These are phyloP conservation scores for Paramyrothecium sp. DNA, from an alignment of 2,329 filamentous ascomycete genomes.

Conservation along the genomic window DNA sequence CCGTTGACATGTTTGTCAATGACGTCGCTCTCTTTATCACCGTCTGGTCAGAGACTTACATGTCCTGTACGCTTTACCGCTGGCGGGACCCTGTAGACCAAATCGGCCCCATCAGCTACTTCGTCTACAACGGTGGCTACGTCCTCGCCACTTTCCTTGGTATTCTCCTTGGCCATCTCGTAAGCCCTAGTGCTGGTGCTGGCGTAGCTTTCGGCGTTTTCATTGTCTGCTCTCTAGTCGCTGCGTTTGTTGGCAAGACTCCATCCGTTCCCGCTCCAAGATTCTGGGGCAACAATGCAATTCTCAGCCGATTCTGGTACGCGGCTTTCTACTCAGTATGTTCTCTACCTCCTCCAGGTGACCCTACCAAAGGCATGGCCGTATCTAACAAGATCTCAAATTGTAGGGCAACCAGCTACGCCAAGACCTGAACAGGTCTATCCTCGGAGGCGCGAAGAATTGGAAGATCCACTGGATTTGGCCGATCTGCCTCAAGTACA, in stretches of 20 bases:
- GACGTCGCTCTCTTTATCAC: constrained; percentile 50
- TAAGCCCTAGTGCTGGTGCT: constrained; percentile 38
- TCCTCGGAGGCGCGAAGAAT: constrained; percentile 43
- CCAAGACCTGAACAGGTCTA: constrained; percentile 47
- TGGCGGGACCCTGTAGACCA: constrained; percentile 43
- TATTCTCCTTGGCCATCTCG: constrained; percentile 43
- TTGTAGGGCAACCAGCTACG: constrained; percentile 50
- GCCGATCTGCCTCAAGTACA: constrained; percentile 41
- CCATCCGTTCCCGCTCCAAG: constrained; percentile 35
- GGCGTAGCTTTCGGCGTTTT: constrained; percentile 49
- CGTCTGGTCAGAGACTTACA: constrained; percentile 47
- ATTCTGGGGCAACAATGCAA: constrained; percentile 38
- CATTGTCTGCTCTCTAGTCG: constrained; percentile 30
- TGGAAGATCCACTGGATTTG: constrained; percentile 49
- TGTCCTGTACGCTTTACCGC: constrained; percentile 48
- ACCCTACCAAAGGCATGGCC: not conserved
- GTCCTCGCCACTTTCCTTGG: constrained; percentile 47
- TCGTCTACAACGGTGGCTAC: constrained; percentile 45
- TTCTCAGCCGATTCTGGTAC: constrained; percentile 46
- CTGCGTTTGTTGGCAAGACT: constrained; percentile 34
- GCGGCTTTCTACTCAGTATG: constrained; percentile 51
- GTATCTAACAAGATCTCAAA: constrained; percentile 1
- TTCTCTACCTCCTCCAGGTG: not conserved
- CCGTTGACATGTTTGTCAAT: constrained; percentile 52
- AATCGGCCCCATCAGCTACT: constrained; percentile 35